Percentiles rank a stretch among this genome's conserved stretches.
Evolutionary conservation across 768 basidiomycete genomes (phyloP).

Genomic region (Nidularia sp.): DNA sequence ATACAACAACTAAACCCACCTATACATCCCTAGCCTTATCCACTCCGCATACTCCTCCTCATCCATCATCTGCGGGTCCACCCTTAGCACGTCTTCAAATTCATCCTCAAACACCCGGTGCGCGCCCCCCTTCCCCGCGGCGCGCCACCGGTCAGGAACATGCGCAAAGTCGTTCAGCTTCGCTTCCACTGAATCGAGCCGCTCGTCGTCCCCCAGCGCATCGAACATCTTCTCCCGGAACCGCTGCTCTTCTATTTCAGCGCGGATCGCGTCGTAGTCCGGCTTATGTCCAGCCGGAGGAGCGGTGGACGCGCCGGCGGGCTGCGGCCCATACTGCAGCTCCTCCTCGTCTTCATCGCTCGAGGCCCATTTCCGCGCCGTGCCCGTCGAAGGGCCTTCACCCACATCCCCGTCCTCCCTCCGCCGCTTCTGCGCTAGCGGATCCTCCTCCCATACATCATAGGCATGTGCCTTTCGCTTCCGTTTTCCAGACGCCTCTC

Average conservation of each 20-base stretch:
- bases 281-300: slow-evolving; percentile 16
- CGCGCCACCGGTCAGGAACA: slow-evolving; percentile 68
- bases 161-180: slow-evolving; percentile 66
- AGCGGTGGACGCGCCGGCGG: slow-evolving; percentile 1
- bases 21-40: slow-evolving; percentile 84
- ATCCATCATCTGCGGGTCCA: slow-evolving; percentile 54
- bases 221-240: slow-evolving; percentile 74
- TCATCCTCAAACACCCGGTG: slow-evolving; percentile 16
- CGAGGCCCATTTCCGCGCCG: slow-evolving; percentile 40
- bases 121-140: slow-evolving; percentile 13
- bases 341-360: slow-evolving; percentile 36
- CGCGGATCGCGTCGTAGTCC: slow-evolving; percentile 45
- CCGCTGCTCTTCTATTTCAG: slow-evolving; percentile 56
- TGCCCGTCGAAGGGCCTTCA: slow-evolving; percentile 17
- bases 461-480: slow-evolving; percentile 19
- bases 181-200: slow-evolving; percentile 58
- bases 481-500: slow-evolving; percentile 8
- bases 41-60: slow-evolving; percentile 89
- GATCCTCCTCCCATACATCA: slow-evolving; percentile 10
- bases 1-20: slow-evolving; percentile 32
- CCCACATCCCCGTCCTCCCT: slow-evolving; percentile 10
- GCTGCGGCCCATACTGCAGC: slow-evolving; percentile 13
- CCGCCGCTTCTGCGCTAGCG: slow-evolving; percentile 16
- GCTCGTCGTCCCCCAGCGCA: slow-evolving; percentile 70
- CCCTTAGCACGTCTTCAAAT: slow-evolving; percentile 33